Base-by-base conservation (phyloP, 163 green algal species). In the Dunaliella salina region DNA sequence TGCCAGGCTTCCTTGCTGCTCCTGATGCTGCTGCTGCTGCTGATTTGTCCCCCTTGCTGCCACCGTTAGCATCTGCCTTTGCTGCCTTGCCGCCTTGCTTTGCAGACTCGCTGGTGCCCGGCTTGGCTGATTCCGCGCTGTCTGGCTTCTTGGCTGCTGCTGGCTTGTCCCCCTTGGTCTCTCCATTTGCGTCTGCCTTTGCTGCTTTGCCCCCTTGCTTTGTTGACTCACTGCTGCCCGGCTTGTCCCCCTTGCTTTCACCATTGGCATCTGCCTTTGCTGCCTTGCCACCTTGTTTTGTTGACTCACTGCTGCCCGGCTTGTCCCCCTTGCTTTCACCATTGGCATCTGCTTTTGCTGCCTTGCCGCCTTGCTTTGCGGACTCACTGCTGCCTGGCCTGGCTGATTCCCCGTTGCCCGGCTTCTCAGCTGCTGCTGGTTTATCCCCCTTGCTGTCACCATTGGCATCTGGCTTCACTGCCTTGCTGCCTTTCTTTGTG, bases 1-100 rank as follows among this genome's bases (percentile, higher is more conserved):
- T 50, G 40, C 40, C 40, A 0, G 0, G 82, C 79, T 67, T 33
- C 33, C 59, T 50, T n/a, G 22, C 83, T 26, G 12, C n/a, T 22
- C 34, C 50, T 5, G 1, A 79, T 59, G 81, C 84, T 67, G 84
- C 81, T 57, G 59, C n/a, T n/a, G n/a, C n/a, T n/a, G n/a, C n/a
- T n/a, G n/a, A n/a, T n/a, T n/a, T n/a, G n/a, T n/a, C n/a, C n/a
- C n/a, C n/a, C n/a, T n/a, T n/a, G n/a, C n/a, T n/a, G n/a, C n/a
- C n/a, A n/a, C n/a, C n/a, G n/a, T n/a, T n/a, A n/a, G n/a, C n/a
- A n/a, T n/a, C n/a, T n/a, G n/a, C n/a, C n/a, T n/a, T n/a, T n/a
- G n/a, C n/a, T n/a, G n/a, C n/a, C n/a, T n/a, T n/a, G n/a, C n/a
- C n/a, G n/a, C n/a, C n/a, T n/a, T n/a, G n/a, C n/a, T n/a, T n/a